Evolutionary conservation across 768 basidiomycete species (phyloP).

Genomic region (Dioszegia aurantiaca): DNA sequence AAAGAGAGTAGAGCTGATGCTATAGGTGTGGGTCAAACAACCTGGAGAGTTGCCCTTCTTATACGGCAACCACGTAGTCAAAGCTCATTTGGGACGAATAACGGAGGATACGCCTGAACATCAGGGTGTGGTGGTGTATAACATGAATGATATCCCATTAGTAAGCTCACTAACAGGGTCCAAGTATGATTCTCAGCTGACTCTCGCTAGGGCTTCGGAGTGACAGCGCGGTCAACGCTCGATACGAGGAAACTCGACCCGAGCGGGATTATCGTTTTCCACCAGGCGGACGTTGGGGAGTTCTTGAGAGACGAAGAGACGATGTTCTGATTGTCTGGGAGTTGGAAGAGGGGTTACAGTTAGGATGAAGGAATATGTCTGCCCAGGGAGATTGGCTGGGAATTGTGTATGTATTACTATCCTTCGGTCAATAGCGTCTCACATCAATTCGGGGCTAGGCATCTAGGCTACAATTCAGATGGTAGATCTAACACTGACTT

Average conservation of each 20-base stretch:
- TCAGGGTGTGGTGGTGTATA: slow-evolving; percentile 94
- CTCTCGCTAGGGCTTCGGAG: slow-evolving; percentile 82
- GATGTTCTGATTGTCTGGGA: slow-evolving; percentile 32
- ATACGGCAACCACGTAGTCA: slow-evolving; percentile 97
- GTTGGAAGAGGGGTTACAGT: not conserved
- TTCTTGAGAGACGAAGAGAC: slow-evolving; percentile 88
- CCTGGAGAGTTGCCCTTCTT: slow-evolving; percentile 99
- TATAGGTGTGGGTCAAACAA: slow-evolving; percentile 86
- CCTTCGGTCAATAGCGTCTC: no score
- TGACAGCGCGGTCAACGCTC: slow-evolving; percentile 89
- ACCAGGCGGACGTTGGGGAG: slow-evolving; percentile 99
- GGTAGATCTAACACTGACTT: no score
- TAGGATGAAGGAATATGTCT: not conserved
- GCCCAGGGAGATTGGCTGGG: not conserved
- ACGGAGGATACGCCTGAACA: slow-evolving; percentile 99
- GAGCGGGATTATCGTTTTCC: slow-evolving; percentile 94
- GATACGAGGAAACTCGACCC: slow-evolving; percentile 97
- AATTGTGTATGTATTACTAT: not conserved
- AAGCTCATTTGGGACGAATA: slow-evolving; percentile 96
- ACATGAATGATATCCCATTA: slow-evolving; percentile 90
- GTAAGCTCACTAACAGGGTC: slow-evolving; percentile 57
- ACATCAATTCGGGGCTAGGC: no score
- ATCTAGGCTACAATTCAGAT: no score
- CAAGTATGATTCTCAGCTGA: not conserved
- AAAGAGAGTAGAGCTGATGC: not conserved